Conservation (phyloP, 176 grass and related monocot genomes). For the Bothriochloa decipiens region DNA sequence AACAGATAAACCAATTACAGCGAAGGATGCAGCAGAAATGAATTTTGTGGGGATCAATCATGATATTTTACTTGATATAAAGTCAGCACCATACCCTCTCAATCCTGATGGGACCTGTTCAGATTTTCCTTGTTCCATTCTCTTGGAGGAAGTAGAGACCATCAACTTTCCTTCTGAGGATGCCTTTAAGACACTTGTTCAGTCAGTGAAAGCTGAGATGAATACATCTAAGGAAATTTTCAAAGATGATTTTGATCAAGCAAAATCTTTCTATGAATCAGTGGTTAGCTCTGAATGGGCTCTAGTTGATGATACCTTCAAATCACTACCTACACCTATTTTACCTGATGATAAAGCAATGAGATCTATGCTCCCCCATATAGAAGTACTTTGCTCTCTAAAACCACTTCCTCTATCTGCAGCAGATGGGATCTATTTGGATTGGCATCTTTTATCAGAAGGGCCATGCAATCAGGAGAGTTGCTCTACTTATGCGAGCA, state of each 20-base stretch:
- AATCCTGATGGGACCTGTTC: constrained; percentile 64
- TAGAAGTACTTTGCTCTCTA: constrained; percentile 57
- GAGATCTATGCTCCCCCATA: constrained; percentile 35
- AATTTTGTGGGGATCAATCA: constrained; percentile 68
- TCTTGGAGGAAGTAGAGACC: constrained; percentile 74
- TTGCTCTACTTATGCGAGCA: constrained; percentile 62
- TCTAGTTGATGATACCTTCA: constrained; percentile 80
- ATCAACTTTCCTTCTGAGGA: constrained; percentile 62
- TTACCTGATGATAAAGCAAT: constrained; percentile 70
- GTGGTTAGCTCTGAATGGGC: constrained; percentile 79
- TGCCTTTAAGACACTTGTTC: constrained; percentile 61
- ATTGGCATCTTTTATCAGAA: constrained; percentile 87
- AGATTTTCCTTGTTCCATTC: constrained; percentile 66
- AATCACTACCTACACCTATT: constrained; percentile 79
- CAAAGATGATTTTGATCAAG: constrained; percentile 54
- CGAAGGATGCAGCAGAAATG: constrained; percentile 71
- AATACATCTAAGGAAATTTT: constrained; percentile 61
- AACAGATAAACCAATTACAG: constrained; percentile 45
- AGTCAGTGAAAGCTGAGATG: constrained; percentile 53
- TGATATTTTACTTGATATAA: constrained; percentile 63
- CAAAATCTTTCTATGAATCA: constrained; percentile 65
- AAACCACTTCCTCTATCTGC: constrained; percentile 68
- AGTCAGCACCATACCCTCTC: constrained; percentile 65
- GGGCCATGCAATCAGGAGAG: constrained; percentile 66
- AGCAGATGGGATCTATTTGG: constrained; percentile 87